Evolutionary conservation across 2,329 filamentous ascomycete species (phyloP).

Genomic region (Madurella fahalii): DNA sequence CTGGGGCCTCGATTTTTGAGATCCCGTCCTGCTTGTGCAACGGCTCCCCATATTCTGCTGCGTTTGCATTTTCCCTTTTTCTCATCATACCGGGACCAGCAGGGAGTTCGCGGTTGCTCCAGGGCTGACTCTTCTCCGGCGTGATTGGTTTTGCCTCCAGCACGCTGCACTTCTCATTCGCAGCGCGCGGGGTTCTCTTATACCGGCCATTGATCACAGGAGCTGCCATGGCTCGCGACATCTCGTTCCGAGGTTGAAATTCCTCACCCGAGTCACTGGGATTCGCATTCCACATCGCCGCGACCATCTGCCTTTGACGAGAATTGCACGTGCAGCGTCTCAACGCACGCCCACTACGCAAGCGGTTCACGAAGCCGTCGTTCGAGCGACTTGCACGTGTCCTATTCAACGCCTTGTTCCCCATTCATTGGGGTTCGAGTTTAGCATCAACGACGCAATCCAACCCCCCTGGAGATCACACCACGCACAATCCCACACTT

Average conservation of each 20-base stretch:
- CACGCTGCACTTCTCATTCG: not conserved
- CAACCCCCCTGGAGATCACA: too few relatives aligned
- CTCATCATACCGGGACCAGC: not conserved
- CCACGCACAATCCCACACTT: too few relatives aligned
- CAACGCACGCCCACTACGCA: too few relatives aligned
- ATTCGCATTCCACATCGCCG: not conserved
- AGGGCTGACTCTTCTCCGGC: not conserved
- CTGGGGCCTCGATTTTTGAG: not conserved
- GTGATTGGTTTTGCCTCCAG: not conserved
- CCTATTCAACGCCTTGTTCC: too few relatives aligned
- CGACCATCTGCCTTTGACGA: not conserved
- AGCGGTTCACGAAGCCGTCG: too few relatives aligned
- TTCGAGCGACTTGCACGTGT: too few relatives aligned
- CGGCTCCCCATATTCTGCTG: not conserved
- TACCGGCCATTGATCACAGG: not conserved
- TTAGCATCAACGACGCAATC: too few relatives aligned
- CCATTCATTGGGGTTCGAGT: too few relatives aligned
- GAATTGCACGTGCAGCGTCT: too few relatives aligned
- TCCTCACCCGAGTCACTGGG: conserved; percentile 8
- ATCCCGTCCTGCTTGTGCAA: not conserved
- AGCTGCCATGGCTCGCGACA: conserved; percentile 18
- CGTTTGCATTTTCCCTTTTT: not conserved
- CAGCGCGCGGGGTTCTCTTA: not conserved
- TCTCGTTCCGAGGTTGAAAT: conserved; percentile 17
- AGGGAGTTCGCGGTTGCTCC: too few relatives aligned